Percentiles rank a stretch among this genome's conserved stretches.
Conservation (phyloP, 2,329 filamentous ascomycete species). For the Phoma sp. region DNA sequence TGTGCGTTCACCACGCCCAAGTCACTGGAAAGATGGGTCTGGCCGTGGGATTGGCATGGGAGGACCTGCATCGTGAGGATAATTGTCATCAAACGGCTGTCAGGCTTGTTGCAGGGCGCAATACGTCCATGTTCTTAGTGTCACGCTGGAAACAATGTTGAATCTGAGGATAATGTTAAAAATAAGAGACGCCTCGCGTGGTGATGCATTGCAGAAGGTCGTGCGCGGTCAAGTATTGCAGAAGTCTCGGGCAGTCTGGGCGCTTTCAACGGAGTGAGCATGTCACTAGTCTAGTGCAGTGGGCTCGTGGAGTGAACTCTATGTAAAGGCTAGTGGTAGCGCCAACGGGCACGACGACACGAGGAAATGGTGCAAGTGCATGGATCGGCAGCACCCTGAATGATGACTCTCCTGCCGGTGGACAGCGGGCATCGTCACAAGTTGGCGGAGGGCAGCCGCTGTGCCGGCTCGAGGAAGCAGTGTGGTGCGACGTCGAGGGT, state of each 20-base stretch:
- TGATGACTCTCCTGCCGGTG: not conserved
- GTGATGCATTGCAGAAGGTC: constrained; percentile 1
- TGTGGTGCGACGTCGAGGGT: constrained; percentile 13
- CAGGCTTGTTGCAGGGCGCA: not conserved
- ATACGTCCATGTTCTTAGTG: not conserved
- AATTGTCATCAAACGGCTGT: constrained; percentile 3
- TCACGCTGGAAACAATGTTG: too few species aligned
- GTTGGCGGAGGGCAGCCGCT: constrained; percentile 1
- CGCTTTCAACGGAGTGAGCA: not conserved
- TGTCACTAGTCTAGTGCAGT: not conserved
- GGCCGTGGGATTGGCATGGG: constrained; percentile 18
- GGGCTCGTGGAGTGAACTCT: constrained; percentile 2
- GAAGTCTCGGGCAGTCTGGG: constrained; percentile 10
- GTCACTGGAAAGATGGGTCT: constrained; percentile 27
- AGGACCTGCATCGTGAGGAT: constrained; percentile 15
- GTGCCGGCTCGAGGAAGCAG: constrained; percentile 13
- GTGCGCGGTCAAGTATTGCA: not conserved
- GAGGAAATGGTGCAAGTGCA: not conserved
- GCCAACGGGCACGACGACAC: constrained; percentile 9
- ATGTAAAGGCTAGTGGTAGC: not conserved
- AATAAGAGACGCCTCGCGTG: not conserved
- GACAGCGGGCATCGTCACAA: constrained; percentile 4
- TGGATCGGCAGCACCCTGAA: not conserved
- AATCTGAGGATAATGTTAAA: too few species aligned
- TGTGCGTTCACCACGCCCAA: constrained; percentile 26